phyloP scores from a whole-genome alignment of 2,329 filamentous ascomycete genomes.

The Plenodomus lindquistii region DNA sequence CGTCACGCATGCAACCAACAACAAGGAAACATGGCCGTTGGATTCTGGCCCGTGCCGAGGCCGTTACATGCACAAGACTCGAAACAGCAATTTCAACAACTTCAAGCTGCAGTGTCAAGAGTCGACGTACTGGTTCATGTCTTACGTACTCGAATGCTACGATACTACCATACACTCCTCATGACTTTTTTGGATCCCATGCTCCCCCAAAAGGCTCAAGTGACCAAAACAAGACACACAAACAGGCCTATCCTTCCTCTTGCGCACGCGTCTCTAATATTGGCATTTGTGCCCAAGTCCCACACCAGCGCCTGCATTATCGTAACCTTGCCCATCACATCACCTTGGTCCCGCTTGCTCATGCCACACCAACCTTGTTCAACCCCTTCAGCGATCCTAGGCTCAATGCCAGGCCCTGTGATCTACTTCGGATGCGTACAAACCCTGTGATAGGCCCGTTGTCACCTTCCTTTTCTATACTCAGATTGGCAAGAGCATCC shows the following conservation, averaged over 20 bases:
- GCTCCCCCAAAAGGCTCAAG: background rate
- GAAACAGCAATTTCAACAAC: background rate
- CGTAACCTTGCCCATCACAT: background rate
- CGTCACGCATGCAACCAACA: too few species aligned
- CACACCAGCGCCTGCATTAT: background rate
- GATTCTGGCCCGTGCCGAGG: background rate
- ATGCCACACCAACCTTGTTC: conserved; percentile 56
- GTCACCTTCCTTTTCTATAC: conserved; percentile 96
- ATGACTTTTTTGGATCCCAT: background rate
- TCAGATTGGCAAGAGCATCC: conserved; percentile 95
- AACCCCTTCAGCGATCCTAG: conserved; percentile 92
- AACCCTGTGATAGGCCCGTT: conserved; percentile 96
- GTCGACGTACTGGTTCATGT: background rate
- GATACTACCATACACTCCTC: conserved; percentile 7
- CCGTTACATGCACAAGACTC: background rate
- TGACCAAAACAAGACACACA: conserved; percentile 1
- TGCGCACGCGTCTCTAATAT: conserved; percentile 2
- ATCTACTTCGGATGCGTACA: conserved; percentile 95
- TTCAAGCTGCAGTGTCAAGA: background rate
- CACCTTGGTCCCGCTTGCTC: background rate
- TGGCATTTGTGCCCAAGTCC: background rate
- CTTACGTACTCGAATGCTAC: conserved; percentile 17
- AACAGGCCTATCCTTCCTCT: conserved; percentile 8
- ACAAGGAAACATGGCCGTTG: background rate
- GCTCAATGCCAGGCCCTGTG: conserved; percentile 91